A percentile compares a stretch with the other conserved stretches of the same genome.
phyloP scores from a whole-genome alignment of 2,329 filamentous ascomycete species.

The Fusarium praegraminearum region DNA sequence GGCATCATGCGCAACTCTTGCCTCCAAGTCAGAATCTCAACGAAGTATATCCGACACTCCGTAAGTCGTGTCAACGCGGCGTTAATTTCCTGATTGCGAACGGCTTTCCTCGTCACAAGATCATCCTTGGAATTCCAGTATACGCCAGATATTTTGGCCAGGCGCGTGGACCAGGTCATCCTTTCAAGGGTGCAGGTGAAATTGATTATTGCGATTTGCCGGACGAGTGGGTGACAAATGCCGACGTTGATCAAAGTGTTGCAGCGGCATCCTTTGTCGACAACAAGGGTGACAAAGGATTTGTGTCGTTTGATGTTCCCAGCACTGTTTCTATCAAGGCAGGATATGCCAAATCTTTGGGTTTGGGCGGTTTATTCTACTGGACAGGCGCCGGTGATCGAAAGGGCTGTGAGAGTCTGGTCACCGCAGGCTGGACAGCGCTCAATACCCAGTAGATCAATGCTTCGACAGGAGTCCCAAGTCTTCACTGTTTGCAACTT shows the following conservation, averaged over 20 bases:
- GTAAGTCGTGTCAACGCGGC: slow-evolving; percentile 65
- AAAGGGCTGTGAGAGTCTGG: slow-evolving; percentile 65
- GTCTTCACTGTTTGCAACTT: background rate
- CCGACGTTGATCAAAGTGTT: slow-evolving; percentile 61
- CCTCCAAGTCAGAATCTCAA: slow-evolving; percentile 51
- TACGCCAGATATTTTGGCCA: slow-evolving; percentile 73
- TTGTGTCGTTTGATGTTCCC: slow-evolving; percentile 74
- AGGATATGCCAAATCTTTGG: slow-evolving; percentile 64
- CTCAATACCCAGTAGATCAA: slow-evolving; percentile 47
- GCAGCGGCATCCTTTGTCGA: slow-evolving; percentile 70
- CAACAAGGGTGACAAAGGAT: slow-evolving; percentile 56
- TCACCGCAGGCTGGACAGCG: slow-evolving; percentile 69
- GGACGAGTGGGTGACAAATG: slow-evolving; percentile 58
- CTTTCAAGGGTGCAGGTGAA: slow-evolving; percentile 61
- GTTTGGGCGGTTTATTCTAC: slow-evolving; percentile 74
- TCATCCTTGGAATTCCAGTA: slow-evolving; percentile 71
- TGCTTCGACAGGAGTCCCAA: background rate
- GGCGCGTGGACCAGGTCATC: slow-evolving; percentile 65
- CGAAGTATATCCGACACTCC: slow-evolving; percentile 47
- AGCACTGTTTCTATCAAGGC: slow-evolving; percentile 72
- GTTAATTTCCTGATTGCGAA: slow-evolving; percentile 65
- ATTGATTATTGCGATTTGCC: slow-evolving; percentile 74
- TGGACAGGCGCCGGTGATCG: slow-evolving; percentile 75
- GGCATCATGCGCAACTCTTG: slow-evolving; percentile 73
- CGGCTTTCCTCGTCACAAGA: slow-evolving; percentile 68